Evolutionary conservation across 2,329 filamentous ascomycete species (phyloP), one percentile per base, ranked within the genome.

Genomic region (Clarireedia paspali): DNA sequence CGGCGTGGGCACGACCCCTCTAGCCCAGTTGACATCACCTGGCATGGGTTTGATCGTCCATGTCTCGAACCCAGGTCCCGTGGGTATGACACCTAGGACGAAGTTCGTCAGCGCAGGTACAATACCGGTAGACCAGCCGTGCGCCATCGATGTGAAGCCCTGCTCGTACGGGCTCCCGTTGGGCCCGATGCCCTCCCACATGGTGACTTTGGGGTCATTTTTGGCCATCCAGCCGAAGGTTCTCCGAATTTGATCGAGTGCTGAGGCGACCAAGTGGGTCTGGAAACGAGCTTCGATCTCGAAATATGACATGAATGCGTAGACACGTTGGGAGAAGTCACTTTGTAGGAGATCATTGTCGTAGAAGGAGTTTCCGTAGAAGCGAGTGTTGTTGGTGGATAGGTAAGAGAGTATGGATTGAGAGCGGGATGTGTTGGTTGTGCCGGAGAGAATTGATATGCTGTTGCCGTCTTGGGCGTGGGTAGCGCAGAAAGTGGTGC

Each of bases 401-500:
- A 77, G 71, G 60, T 76, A 78, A 1, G 64, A 48, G 3, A 80
- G 67, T 14, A 73, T 69, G 0, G 66, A 66, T 6, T 64, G 59
- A 1, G 73, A 70, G 4, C 59, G 50, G 3, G 55, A 20, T 3
- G 64, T 65, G 46, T 71, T 68, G 2, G 67, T 63, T 0, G 65
- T 68, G 1, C 71, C 73, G 0, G 71, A 66, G 2, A 78, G 64
- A 30, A 79, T 71, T 6, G 73, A 72, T 23, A 79, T 63, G 50
- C 73, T 73, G 60, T 79, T 79, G n/a, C 76, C 76, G 56, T 79
- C 77, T 57, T 79, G 77, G 2, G 76, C 70, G 57, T 79, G 77
- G 0, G 67, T 67, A 1, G 55, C 30, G 14, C 64, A 63, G 15
- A 56, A 61, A 9, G 45, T 39, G 24, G 30, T 62, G 53, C 58